Evolutionary conservation across 345 rosid genomes (phyloP).

Genomic region (Euphorbia tirucalli): DNA sequence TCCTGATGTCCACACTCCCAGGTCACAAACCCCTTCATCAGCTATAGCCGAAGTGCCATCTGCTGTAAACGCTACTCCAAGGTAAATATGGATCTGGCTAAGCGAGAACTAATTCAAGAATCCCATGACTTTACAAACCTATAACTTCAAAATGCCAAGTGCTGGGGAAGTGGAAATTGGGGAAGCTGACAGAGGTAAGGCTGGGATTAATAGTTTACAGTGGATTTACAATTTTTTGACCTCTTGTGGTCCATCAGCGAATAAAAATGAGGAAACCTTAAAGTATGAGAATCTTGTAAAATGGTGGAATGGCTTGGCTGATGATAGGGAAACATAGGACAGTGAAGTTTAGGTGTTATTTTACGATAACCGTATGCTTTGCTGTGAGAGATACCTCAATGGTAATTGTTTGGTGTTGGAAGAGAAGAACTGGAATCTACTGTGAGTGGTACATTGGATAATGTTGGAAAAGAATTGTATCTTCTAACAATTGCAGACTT

Average conservation of each 20-base stretch:
- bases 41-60: constrained; percentile 38
- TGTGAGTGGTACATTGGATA: not conserved
- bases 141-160: not conserved
- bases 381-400: not conserved
- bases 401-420: too few species aligned
- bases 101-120: not conserved
- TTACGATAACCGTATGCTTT: not conserved
- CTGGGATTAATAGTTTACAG: not conserved
- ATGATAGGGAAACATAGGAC: not conserved
- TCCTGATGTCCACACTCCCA: constrained; percentile 47
- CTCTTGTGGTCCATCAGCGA: not conserved
- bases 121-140: not conserved
- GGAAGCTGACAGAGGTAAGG: constrained; percentile 7
- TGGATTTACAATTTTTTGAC: not conserved
- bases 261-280: not conserved
- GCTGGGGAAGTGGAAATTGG: not conserved
- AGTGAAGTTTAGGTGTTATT: not conserved
- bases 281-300: not conserved
- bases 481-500: not conserved
- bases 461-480: not conserved
- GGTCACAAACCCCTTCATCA: constrained; percentile 54
- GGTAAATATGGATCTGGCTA: constrained; percentile 28
- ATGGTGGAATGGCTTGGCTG: constrained; percentile 3
- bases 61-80: constrained; percentile 32
- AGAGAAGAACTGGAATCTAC: not conserved